Evolutionary conservation across 176 grass and related monocot species (phyloP).

Genomic region (Eleusine indica): DNA sequence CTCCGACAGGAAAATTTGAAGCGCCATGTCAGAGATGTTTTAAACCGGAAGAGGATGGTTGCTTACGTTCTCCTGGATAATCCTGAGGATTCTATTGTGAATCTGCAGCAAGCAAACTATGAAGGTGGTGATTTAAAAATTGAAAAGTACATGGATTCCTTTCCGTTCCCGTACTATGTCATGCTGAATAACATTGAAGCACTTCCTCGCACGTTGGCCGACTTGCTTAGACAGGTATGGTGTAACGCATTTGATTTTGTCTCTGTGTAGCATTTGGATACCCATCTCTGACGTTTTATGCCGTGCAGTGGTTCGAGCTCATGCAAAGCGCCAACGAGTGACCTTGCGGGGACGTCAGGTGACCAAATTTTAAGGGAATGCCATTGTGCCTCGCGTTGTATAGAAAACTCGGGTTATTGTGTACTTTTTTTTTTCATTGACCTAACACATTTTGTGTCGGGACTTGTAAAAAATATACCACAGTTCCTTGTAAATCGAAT

Average conservation of each 20-base stretch:
- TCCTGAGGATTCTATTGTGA: slow-evolving; percentile 80
- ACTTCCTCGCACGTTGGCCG: slow-evolving; percentile 85
- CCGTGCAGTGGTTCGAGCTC: slow-evolving; percentile 91
- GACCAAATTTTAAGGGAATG: neutral
- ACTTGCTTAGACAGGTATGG: slow-evolving; percentile 90
- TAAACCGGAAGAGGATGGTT: slow-evolving; percentile 84
- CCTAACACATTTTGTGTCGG: neutral
- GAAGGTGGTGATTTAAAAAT: slow-evolving; percentile 43
- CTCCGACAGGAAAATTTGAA: slow-evolving; percentile 68
- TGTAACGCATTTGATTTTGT: neutral
- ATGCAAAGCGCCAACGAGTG: slow-evolving; percentile 74
- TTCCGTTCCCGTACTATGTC: slow-evolving; percentile 91
- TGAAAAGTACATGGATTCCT: slow-evolving; percentile 73
- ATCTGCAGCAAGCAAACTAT: slow-evolving; percentile 64
- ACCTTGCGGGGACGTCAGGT: slow-evolving; percentile 26
- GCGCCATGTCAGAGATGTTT: slow-evolving; percentile 71
- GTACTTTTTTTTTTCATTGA: neutral
- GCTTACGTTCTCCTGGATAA: slow-evolving; percentile 89
- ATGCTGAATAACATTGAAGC: slow-evolving; percentile 80
- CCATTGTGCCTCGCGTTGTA: neutral
- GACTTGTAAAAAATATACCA: slow-evolving; percentile 37
- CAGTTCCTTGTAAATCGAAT: slow-evolving; percentile 20
- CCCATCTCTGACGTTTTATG: slow-evolving; percentile 27
- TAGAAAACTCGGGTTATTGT: neutral
- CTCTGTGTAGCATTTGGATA: neutral